These are phyloP conservation scores for Chlorella sp. DNA, from an alignment of 139 green algal species.

Conservation along the genomic window DNA sequence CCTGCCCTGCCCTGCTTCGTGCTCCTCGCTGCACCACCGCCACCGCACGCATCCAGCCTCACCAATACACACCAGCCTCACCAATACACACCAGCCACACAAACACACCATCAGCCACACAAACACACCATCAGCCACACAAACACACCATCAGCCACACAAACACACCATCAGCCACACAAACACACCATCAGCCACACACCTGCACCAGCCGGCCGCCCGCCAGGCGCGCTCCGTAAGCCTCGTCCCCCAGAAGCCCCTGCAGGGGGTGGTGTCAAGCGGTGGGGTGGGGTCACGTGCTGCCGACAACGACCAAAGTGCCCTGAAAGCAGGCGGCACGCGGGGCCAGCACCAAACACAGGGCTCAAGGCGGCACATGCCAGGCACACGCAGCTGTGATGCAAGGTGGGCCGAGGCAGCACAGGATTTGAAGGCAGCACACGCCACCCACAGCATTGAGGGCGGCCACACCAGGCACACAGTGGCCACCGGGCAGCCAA, in stretches of 20 bases:
- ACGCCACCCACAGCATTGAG: no score
- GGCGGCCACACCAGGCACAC: no score
- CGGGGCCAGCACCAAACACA: no score
- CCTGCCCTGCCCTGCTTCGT: background rate
- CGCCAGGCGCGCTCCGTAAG: slow-evolving; percentile 23
- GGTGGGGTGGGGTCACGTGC: background rate
- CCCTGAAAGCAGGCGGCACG: no score
- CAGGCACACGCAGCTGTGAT: no score
- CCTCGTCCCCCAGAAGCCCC: slow-evolving; percentile 19
- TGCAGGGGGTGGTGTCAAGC: background rate
- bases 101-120: background rate
- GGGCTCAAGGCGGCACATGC: no score
- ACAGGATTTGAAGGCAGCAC: no score
- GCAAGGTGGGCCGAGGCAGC: no score
- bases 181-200: background rate
- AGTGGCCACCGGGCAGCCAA: no score
- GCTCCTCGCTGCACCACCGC: background rate
- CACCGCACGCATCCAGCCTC: background rate
- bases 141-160: background rate
- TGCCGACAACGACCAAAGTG: no score
- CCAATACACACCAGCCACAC: no score
- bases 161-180: slow-evolving; percentile 31
- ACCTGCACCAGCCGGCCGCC: slow-evolving; percentile 20
- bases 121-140: slow-evolving; percentile 31
- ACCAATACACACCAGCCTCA: no score